Conservation (phyloP, 768 basidiomycete genomes). For the Boletellus ananas region DNA sequence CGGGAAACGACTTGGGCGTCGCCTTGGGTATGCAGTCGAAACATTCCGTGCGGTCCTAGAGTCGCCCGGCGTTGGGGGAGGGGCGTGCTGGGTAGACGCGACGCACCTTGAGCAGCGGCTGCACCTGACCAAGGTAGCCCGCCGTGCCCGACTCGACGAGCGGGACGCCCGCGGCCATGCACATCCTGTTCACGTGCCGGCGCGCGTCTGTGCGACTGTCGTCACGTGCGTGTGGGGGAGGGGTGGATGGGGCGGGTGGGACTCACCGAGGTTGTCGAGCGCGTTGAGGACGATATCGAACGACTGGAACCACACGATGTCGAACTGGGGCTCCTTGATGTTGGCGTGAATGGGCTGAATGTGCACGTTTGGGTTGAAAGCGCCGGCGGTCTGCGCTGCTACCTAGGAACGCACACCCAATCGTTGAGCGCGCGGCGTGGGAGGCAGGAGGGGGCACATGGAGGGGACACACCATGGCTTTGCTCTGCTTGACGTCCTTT, state of each 20-base stretch:
- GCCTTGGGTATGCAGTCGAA: constrained; percentile 95
- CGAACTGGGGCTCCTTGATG: constrained; percentile 90
- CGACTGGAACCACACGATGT: constrained; percentile 82
- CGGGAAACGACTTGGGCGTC: constrained; percentile 91
- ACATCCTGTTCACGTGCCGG: constrained; percentile 96
- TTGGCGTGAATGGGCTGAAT: constrained; percentile 92
- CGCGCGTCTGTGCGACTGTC: constrained; percentile 66
- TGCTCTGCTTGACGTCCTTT: constrained; percentile 96
- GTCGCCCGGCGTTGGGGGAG: too few relatives aligned
- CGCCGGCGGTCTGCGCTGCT: constrained; percentile 75
- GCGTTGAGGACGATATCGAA: constrained; percentile 96
- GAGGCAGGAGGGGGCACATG: neutral
- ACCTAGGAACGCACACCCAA: constrained; percentile 41
- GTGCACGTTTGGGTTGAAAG: constrained; percentile 84
- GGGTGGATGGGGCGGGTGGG: neutral
- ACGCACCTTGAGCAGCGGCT: constrained; percentile 80
- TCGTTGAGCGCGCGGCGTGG: neutral
- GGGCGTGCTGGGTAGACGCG: neutral
- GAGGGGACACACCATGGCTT: constrained; percentile 65
- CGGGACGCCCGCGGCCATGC: constrained; percentile 86
- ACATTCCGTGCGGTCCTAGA: constrained; percentile 87
- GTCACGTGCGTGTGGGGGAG: neutral
- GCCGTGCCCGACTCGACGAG: constrained; percentile 96
- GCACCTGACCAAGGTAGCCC: constrained; percentile 95
- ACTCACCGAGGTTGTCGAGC: constrained; percentile 88